Conservation (phyloP, 2,329 filamentous ascomycete genomes). For the Pezicula neosporulosa region DNA sequence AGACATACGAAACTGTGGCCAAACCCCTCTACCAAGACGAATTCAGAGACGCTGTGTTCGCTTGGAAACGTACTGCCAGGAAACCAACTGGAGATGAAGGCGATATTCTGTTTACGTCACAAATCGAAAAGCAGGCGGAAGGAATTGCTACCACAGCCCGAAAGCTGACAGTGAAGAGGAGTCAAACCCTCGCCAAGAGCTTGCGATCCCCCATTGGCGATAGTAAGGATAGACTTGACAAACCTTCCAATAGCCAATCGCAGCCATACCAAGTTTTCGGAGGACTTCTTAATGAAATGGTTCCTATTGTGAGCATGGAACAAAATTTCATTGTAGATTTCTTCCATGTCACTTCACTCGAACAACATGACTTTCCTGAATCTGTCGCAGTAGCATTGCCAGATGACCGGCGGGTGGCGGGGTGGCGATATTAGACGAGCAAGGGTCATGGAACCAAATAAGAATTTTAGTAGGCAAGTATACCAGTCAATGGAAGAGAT, state of each 20-base stretch:
- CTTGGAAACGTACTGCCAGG: constrained; percentile 76
- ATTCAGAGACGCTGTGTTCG: constrained; percentile 71
- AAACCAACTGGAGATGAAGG: constrained; percentile 74
- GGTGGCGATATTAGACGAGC: constrained; percentile 71
- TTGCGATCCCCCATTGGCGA: constrained; percentile 67
- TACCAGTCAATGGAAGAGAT: constrained; percentile 87
- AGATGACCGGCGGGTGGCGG: constrained; percentile 63
- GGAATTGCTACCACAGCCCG: constrained; percentile 72
- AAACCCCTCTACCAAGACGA: constrained; percentile 77
- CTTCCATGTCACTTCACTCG: constrained; percentile 88
- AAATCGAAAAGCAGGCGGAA: constrained; percentile 81
- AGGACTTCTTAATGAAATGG: constrained; percentile 74
- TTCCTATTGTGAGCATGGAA: constrained; percentile 83
- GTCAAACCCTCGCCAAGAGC: constrained; percentile 77
- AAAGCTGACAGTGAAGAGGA: constrained; percentile 91
- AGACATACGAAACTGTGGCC: constrained; percentile 75
- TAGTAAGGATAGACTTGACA: constrained; percentile 48
- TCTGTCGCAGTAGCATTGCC: constrained; percentile 65
- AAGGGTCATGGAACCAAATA: constrained; percentile 83
- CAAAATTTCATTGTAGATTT: constrained; percentile 98
- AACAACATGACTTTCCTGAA: constrained; percentile 80
- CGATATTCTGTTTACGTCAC: constrained; percentile 83
- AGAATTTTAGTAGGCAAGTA: constrained; percentile 78
- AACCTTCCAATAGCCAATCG: constrained; percentile 60
- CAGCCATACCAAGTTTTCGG: constrained; percentile 80